Evolutionary conservation across 1,284 basidiomycete genomes (phyloP).

Genomic region (Ganoderma sp.): DNA sequence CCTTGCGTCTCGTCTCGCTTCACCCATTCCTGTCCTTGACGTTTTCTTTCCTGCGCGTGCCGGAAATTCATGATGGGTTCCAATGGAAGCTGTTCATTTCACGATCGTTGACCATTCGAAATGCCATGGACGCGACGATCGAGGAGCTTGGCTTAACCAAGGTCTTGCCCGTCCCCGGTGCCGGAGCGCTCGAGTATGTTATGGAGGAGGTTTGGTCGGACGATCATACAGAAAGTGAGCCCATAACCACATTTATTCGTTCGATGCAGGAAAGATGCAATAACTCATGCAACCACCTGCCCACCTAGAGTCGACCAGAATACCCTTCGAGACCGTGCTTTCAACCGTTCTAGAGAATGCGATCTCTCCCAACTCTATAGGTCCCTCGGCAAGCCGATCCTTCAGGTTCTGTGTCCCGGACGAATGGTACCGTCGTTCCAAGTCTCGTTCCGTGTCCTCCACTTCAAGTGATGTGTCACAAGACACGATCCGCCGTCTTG

Average conservation of each 20-base stretch:
- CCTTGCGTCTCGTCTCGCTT: constrained; percentile 73
- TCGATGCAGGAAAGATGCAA: neutral
- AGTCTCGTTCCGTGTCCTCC: constrained; percentile 55
- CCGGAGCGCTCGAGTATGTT: constrained; percentile 66
- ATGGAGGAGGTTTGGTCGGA: constrained; percentile 69
- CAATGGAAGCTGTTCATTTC: constrained; percentile 69
- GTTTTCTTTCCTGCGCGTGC: constrained; percentile 71
- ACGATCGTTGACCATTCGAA: constrained; percentile 54
- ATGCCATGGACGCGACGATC: constrained; percentile 59
- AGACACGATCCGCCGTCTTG: constrained; percentile 54
- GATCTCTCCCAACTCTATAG: constrained; percentile 45
- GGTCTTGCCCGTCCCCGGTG: constrained; percentile 63
- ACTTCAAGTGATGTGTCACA: constrained; percentile 56
- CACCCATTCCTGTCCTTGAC: constrained; percentile 63
- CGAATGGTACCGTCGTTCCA: constrained; percentile 78
- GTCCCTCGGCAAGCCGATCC: constrained; percentile 46
- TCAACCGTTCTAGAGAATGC: constrained; percentile 51
- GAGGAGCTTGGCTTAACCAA: constrained; percentile 76
- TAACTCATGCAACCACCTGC: constrained; percentile 3
- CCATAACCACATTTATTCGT: neutral
- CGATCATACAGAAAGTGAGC: constrained; percentile 56
- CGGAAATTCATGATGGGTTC: constrained; percentile 79
- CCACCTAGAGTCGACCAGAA: constrained; percentile 32
- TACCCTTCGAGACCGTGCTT: constrained; percentile 33
- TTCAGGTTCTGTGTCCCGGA: constrained; percentile 76